Conservation (phyloP, 805 yeast species). For the Metschnikowia chrysomelidarum region DNA sequence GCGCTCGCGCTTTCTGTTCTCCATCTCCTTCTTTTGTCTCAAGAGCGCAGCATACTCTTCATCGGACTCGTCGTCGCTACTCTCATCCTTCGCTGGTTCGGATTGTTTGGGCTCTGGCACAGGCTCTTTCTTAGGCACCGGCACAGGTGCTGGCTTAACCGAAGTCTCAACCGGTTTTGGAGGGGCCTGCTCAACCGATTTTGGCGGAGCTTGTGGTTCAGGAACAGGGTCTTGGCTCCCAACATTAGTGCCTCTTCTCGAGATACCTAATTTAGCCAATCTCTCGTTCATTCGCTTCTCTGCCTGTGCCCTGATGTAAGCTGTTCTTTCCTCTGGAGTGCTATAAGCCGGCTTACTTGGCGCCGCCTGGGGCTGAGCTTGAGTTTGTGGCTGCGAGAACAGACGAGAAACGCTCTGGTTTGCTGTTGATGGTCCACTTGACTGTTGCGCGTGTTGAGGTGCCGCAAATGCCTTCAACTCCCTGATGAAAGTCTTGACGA, state of each 20-base stretch:
- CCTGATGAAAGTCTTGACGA: conserved; percentile 60
- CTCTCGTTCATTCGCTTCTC: conserved; percentile 79
- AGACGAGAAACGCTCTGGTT: not conserved
- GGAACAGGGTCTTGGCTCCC: conserved; percentile 5
- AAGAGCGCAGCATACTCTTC: conserved; percentile 49
- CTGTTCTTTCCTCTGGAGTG: conserved; percentile 67
- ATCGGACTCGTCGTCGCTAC: conserved; percentile 39
- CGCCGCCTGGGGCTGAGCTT: conserved; percentile 18
- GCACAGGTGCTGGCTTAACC: conserved; percentile 21
- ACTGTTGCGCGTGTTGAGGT: conserved; percentile 1
- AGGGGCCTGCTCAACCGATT: conserved; percentile 3
- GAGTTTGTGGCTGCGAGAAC: conserved; percentile 8
- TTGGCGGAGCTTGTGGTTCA: conserved; percentile 13
- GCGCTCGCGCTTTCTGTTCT: conserved; percentile 40
- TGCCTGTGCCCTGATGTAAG: conserved; percentile 76
- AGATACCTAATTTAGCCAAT: conserved; percentile 75
- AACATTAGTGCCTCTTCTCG: conserved; percentile 27
- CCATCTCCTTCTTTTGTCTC: conserved; percentile 44
- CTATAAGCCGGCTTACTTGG: conserved; percentile 29
- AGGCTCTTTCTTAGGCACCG: conserved; percentile 7
- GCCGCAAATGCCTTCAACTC: conserved; percentile 39
- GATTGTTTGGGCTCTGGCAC: conserved; percentile 2
- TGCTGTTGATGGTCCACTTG: not conserved
- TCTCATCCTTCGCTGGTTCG: conserved; percentile 17
- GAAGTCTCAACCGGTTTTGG: conserved; percentile 7